Conservation (phyloP, 176 grass and related monocot species). For the Oryza nivara region DNA sequence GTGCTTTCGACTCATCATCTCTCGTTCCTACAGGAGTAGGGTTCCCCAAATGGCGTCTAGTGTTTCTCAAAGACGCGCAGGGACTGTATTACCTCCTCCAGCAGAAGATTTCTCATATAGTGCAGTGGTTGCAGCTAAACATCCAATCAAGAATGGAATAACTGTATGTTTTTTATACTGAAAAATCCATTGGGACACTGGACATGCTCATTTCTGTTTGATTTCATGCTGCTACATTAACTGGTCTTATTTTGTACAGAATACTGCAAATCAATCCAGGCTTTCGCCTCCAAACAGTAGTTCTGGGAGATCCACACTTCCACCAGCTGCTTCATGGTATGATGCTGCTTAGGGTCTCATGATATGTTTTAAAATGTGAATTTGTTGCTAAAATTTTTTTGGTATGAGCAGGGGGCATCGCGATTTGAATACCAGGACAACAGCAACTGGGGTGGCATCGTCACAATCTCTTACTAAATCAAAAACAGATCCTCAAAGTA, state of each 20-base stretch:
- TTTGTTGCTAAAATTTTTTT: conserved; percentile 25
- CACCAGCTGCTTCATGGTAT: conserved; percentile 86
- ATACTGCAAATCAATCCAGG: conserved; percentile 61
- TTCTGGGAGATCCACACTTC: conserved; percentile 73
- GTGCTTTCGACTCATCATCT: conserved; percentile 26
- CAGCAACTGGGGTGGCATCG: conserved; percentile 43
- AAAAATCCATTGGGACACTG: conserved; percentile 6
- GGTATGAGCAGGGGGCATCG: conserved; percentile 63
- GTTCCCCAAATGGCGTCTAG: conserved; percentile 83
- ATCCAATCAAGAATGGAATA: conserved; percentile 64
- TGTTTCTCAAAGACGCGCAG: conserved; percentile 74
- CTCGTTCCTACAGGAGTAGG: conserved; percentile 72
- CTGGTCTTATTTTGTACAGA: conserved; percentile 50
- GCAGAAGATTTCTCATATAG: conserved; percentile 77
- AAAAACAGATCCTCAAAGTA: conserved; percentile 58
- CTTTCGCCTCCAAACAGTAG: conserved; percentile 72
- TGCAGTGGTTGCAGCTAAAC: conserved; percentile 56
- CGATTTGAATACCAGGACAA: conserved; percentile 55
- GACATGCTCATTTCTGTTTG: background rate
- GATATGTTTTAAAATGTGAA: conserved; percentile 34
- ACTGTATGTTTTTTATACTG: conserved; percentile 53
- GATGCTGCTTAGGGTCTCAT: conserved; percentile 17
- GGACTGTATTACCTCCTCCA: conserved; percentile 80
- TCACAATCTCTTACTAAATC: conserved; percentile 58
- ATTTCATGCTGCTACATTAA: conserved; percentile 32